Evolutionary conservation across 345 rosid genomes (phyloP).

Genomic region (Clausena lansium): DNA sequence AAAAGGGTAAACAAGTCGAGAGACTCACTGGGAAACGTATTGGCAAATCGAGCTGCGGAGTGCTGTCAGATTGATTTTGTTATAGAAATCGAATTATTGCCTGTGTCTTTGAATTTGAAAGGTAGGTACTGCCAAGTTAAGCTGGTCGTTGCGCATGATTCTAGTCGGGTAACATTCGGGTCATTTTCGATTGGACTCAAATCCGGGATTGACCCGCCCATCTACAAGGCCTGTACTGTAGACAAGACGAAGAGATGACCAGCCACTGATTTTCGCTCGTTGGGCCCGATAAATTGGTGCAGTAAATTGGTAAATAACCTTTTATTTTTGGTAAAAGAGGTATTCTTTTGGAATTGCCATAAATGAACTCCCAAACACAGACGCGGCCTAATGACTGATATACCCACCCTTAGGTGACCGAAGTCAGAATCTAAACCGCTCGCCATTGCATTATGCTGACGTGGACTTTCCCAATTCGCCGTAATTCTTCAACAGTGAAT

Average conservation of each 20-base stretch:
- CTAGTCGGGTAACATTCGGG: neutral
- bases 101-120: neutral
- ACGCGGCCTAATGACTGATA: no score
- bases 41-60: neutral
- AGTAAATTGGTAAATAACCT: no score
- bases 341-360: neutral
- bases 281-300: neutral
- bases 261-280: no score
- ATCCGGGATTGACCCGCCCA: neutral
- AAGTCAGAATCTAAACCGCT: neutral
- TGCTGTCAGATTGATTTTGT: neutral
- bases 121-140: slow-evolving; percentile 3
- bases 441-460: neutral
- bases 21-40: neutral
- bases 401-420: no score
- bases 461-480: neutral
- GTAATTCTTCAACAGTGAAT: neutral
- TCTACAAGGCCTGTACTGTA: neutral
- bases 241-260: neutral
- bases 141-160: neutral
- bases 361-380: neutral
- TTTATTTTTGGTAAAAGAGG: no score
- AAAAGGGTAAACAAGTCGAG: neutral
- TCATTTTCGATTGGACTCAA: neutral
- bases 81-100: neutral